Evolutionary conservation across 2,329 filamentous ascomycete genomes (phyloP), one percentile per base, ranked within the genome.

Genomic region (Macrophomina pseudophaseolina): DNA sequence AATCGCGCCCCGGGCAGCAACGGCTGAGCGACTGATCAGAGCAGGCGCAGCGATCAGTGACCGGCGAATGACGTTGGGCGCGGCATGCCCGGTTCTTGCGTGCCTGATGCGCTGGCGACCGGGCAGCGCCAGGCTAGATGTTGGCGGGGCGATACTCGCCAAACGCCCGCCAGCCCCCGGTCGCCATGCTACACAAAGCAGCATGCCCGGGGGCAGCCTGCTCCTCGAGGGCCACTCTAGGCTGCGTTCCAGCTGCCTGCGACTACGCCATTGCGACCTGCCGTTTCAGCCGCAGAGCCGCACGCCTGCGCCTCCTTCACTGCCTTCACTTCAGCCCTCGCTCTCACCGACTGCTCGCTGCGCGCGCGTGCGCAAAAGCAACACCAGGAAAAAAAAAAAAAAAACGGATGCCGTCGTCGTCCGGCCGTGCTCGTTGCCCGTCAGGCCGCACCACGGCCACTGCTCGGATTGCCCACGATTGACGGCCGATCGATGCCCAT

Each of bases 21-120:
- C 56, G 56, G 56, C 40, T 60, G 56, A 62, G 58, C 58, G 58
- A 62, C 58, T 62, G 58, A 62, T 62, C 58, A 62, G 58, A 62
- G 58, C 56, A 46, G 56, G 56, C 56, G 56, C 56, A 60, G 56
- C 58, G 58, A 62, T 62, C 58, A 62, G 58, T 49, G 42, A 62
- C 58, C 56, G 58, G 58, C 58, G 58, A 62, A 62, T 62, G 58
- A 49, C 58, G 58, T 62, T 62, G 58, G 44, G 58, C 58, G 30
- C 58, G 44, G 58, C 44, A 16, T 60, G 58, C 42, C 58, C 58
- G 58, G 58, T 62, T 62, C 42, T 38, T 49, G 44, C 42, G 44
- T 48, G n/a, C 58, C 23, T 48, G 44, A 48, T 62, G 58, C 42
- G 58, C 44, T 62, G 58, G 58, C 58, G 23, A 62, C 5, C n/a